phyloP scores from a whole-genome alignment of 176 grass and related monocot genomes.

The Bothriochloa decipiens region DNA sequence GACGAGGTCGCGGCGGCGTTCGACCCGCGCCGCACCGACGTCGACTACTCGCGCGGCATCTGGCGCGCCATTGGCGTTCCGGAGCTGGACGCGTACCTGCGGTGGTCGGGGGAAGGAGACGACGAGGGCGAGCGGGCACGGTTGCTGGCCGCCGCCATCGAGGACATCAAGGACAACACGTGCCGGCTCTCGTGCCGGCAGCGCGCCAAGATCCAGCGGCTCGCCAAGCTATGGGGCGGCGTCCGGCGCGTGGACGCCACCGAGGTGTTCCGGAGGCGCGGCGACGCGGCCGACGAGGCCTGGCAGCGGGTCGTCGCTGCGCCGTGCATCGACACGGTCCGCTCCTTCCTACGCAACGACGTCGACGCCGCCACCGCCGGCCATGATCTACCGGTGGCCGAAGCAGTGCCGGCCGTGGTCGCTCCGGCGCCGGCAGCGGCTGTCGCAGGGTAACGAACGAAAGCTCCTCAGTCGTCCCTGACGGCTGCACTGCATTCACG shows the following conservation, averaged over 20 bases:
- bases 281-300: slow-evolving; percentile 15
- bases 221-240: slow-evolving; percentile 40
- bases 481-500: neutral
- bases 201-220: slow-evolving; percentile 48
- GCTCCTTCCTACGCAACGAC: slow-evolving; percentile 41
- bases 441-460: neutral
- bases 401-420: slow-evolving; percentile 10
- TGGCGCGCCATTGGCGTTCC: slow-evolving; percentile 60
- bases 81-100: slow-evolving; percentile 57
- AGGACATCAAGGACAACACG: slow-evolving; percentile 64
- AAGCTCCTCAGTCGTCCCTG: too few relatives aligned
- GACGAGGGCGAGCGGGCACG: neutral
- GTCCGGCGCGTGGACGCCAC: slow-evolving; percentile 54
- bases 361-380: neutral
- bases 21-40: slow-evolving; percentile 16
- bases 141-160: slow-evolving; percentile 42
- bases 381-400: neutral
- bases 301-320: slow-evolving; percentile 53
- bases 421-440: neutral
- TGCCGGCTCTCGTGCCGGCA: slow-evolving; percentile 51
- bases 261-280: slow-evolving; percentile 34
- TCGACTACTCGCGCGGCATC: slow-evolving; percentile 42
- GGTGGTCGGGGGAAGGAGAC: neutral
- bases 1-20: slow-evolving; percentile 32
- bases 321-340: slow-evolving; percentile 44